Base-by-base conservation (phyloP, 2,329 filamentous ascomycete genomes). In the Phyllosticta ampelicida region DNA sequence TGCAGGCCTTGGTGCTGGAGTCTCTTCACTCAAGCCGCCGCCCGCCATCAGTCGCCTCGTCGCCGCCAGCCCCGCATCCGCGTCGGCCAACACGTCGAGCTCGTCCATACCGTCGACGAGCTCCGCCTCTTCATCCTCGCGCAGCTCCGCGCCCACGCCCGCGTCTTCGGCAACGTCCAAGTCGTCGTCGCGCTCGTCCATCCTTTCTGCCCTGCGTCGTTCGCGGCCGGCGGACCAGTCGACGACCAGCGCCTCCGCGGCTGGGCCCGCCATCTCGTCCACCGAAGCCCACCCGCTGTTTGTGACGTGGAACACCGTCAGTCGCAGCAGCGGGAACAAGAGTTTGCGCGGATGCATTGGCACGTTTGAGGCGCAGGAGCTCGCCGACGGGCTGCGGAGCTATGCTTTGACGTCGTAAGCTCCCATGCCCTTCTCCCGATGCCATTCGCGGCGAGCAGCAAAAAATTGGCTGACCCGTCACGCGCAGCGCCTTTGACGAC, bases 331-430 rank as follows among this genome's bases (percentile, higher is more conserved):
- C 56, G 81, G 83, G 26, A 75, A 83, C 63, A 85, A 86, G 69
- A 81, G 80, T 21, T 81, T 99, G 49, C 86, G 94, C 60, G 94
- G 94, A 60, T 99, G 94, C 77, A 97, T 99, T 69, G 94, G 94
- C 64, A 99, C 92, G 2, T 99, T 97, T 68, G 87, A 91, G 67
- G 72, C 85, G 1, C 83, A 89, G 66, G 82, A 86, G 54, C 81
- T 99, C 11, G 79, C 84, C 28, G 73, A 81, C 1, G 91, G 90
- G 3, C 76, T 99, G 50, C 77, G 83, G 55, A 84, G 83, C 61
- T 97, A 96, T 73, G 87, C 91, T 52, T 75, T 95, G 63, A 94
- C 87, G 55, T 90, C 91, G 71, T 85, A 75, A 64, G 78, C 73
- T 59, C 53, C 57, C n/a, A n/a, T n/a, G 50, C 19, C 18, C 26